These are phyloP conservation scores for Dictyostelium purpureum DNA, from an alignment of 78 protist genomes.

Conservation along the genomic window DNA sequence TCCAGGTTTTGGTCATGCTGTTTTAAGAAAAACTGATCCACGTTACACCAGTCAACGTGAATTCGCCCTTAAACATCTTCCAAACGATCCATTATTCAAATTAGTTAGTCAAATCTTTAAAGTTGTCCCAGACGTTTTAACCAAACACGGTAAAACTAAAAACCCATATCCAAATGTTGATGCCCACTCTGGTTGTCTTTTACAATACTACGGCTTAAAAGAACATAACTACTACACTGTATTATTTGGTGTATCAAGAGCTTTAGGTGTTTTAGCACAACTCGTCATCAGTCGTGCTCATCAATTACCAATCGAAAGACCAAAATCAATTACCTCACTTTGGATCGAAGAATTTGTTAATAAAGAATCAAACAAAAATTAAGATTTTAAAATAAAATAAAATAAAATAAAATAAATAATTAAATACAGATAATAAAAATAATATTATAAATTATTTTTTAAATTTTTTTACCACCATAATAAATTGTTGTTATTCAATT, in stretches of 20 bases:
- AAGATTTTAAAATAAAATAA: no score
- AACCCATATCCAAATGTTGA: conserved; percentile 99
- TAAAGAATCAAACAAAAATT: no score
- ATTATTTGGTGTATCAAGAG: conserved; percentile 96
- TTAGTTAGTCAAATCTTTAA: conserved; percentile 87
- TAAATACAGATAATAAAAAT: no score
- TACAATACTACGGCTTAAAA: conserved; percentile 71
- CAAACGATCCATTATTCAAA: conserved; percentile 95
- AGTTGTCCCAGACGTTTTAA: conserved; percentile 93
- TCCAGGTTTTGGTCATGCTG: conserved; percentile 99
- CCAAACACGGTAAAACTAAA: conserved; percentile 97
- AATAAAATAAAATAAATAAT: no score
- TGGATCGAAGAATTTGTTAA: conserved; percentile 30
- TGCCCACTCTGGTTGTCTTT: conserved; percentile 97
- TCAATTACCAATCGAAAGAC: conserved; percentile 97
- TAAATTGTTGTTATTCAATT: no score
- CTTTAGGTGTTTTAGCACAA: conserved; percentile 95
- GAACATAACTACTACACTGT: conserved; percentile 96
- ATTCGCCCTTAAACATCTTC: conserved; percentile 96
- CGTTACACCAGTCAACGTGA: conserved; percentile 98
- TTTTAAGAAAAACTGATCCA: conserved; percentile 95
- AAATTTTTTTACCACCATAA: no score
- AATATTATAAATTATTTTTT: no score
- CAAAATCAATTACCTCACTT: conserved; percentile 96
- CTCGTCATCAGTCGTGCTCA: conserved; percentile 95